A percentile compares a stretch with the other conserved stretches of the same genome.
These are phyloP conservation scores for Psilocybe tampanensis DNA, from an alignment of 768 basidiomycete genomes.

Conservation along the genomic window DNA sequence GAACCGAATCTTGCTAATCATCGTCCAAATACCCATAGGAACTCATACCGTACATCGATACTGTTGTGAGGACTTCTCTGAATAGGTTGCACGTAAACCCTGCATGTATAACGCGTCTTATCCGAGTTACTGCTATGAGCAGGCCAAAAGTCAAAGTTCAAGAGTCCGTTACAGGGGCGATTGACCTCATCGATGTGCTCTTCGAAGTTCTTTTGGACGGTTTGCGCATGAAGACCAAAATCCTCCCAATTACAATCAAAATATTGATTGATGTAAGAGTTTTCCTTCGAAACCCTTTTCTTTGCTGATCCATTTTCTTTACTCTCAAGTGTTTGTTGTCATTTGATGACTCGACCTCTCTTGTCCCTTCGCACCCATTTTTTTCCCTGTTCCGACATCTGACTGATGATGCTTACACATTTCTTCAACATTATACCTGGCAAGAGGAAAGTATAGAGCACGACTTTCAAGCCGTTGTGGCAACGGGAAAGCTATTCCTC, in stretches of 20 bases:
- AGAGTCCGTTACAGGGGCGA: conserved; percentile 23
- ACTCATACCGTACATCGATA: conserved; percentile 58
- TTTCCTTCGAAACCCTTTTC: neutral
- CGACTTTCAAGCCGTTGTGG: conserved; percentile 54
- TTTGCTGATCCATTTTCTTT: neutral
- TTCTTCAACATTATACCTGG: conserved; percentile 53
- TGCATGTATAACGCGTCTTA: conserved; percentile 44
- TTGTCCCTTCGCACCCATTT: conserved; percentile 32
- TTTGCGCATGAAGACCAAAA: conserved; percentile 53
- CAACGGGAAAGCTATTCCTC: conserved; percentile 56
- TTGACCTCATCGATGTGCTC: conserved; percentile 41
- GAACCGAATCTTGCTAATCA: neutral
- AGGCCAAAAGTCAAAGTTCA: conserved; percentile 37
- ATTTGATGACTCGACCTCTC: conserved; percentile 27
- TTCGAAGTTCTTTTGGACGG: conserved; percentile 57
- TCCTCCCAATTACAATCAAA: conserved; percentile 48
- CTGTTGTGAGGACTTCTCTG: conserved; percentile 55
- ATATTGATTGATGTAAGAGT: conserved; percentile 55
- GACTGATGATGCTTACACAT: conserved; percentile 53
- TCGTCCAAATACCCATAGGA: conserved; percentile 41
- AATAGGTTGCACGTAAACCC: conserved; percentile 50
- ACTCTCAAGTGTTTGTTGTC: conserved; percentile 28
- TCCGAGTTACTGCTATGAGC: conserved; percentile 47
- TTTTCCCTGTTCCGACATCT: conserved; percentile 38
- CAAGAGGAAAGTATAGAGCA: conserved; percentile 46